phyloP scores from a whole-genome alignment of 805 yeast genomes.

The Komagataella kurtzmanii region DNA sequence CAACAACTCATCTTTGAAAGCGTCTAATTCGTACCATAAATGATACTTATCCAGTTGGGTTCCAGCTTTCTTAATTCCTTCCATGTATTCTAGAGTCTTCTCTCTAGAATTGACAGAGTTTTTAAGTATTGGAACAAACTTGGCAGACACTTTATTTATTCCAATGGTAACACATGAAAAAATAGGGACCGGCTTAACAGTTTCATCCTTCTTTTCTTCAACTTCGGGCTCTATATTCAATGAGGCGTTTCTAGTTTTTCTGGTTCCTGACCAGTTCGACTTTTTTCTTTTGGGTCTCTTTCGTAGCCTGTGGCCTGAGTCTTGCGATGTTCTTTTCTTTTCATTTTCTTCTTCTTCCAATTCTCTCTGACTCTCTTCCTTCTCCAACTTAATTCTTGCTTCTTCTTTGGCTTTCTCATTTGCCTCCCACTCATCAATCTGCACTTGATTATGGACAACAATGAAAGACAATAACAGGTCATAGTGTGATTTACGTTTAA shows the following conservation, averaged over 20 bases:
- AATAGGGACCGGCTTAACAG: conserved; percentile 24
- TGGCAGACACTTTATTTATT: conserved; percentile 49
- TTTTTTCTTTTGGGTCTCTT: conserved; percentile 13
- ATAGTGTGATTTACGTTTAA: conserved; percentile 7
- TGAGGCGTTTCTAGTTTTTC: conserved; percentile 12
- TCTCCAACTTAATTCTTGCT: conserved; percentile 11
- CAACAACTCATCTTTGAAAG: conserved; percentile 49
- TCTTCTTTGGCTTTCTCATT: conserved; percentile 11
- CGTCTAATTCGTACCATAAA: conserved; percentile 79
- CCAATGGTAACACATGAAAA: conserved; percentile 56
- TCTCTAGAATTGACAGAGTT: conserved; percentile 51
- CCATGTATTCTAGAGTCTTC: conserved; percentile 50
- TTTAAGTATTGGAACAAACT: conserved; percentile 48
- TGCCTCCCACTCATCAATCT: conserved; percentile 6
- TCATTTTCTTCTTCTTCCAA: conserved; percentile 13
- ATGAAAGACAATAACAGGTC: conserved; percentile 35
- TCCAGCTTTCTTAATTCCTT: conserved; percentile 43
- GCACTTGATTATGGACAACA: conserved; percentile 31
- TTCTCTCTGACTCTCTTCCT: conserved; percentile 8
- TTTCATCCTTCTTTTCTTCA: conserved; percentile 8
- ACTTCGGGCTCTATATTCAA: neutral
- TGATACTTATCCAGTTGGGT: conserved; percentile 44
- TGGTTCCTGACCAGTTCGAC: conserved; percentile 14
- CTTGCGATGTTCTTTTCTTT: conserved; percentile 7
- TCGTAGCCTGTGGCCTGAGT: conserved; percentile 2